Conservation (phyloP, 495 filamentous ascomycete species). For the Clavariopsis aquatica region DNA sequence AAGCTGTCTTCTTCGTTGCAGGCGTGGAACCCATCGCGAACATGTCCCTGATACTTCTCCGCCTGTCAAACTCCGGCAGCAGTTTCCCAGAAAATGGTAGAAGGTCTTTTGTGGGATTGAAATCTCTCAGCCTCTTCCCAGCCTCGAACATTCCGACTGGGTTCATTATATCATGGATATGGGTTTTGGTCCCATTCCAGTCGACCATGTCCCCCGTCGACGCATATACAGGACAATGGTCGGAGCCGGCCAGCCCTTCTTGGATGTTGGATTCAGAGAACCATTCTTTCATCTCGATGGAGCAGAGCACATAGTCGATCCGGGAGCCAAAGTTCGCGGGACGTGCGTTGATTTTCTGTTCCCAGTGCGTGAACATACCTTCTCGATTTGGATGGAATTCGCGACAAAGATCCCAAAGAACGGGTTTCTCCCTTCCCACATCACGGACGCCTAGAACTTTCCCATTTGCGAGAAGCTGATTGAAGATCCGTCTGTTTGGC, state of each 20-base stretch:
- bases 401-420: conserved; percentile 84
- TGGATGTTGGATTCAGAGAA: conserved; percentile 89
- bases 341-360: conserved; percentile 79
- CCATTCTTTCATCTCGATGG: conserved; percentile 77
- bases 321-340: conserved; percentile 88
- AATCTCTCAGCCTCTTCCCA: conserved; percentile 68
- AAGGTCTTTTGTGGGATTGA: conserved; percentile 59
- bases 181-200: conserved; percentile 51
- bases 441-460: conserved; percentile 70
- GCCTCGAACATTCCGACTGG: conserved; percentile 71
- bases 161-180: conserved; percentile 77
- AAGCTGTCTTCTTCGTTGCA: neutral
- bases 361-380: conserved; percentile 98
- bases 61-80: conserved; percentile 83
- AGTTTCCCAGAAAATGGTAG: conserved; percentile 77
- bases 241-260: conserved; percentile 91
- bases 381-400: conserved; percentile 73
- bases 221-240: conserved; percentile 93
- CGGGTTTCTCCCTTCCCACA: conserved; percentile 68
- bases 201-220: conserved; percentile 65
- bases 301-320: conserved; percentile 93
- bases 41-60: conserved; percentile 90
- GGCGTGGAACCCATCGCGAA: conserved; percentile 61
- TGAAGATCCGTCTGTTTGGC: conserved; percentile 79
- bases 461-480: conserved; percentile 75